phyloP scores from a whole-genome alignment of 2,329 filamentous ascomycete genomes.

The Trichoderma simmonsii region DNA sequence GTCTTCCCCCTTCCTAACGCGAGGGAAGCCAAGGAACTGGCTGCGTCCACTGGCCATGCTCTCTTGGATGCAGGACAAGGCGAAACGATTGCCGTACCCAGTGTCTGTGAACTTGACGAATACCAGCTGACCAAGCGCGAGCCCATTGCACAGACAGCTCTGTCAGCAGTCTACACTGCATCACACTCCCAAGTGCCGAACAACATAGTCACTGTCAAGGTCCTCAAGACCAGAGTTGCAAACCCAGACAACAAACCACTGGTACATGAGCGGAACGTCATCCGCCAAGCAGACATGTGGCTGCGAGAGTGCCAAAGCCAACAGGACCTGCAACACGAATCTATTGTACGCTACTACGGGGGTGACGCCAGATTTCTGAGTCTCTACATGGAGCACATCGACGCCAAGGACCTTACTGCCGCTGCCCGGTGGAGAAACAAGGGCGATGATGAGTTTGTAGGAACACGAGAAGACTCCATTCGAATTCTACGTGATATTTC shows the following conservation, averaged over 20 bases:
- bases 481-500: conserved; percentile 55
- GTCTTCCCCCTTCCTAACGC: conserved; percentile 51
- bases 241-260: conserved; percentile 43
- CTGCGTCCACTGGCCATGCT: conserved; percentile 45
- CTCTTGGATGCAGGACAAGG: conserved; percentile 50
- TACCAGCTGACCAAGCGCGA: conserved; percentile 56
- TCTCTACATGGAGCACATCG: conserved; percentile 60
- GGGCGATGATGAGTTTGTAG: conserved; percentile 48
- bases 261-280: conserved; percentile 53
- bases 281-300: conserved; percentile 59
- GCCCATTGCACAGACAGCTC: conserved; percentile 52
- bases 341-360: conserved; percentile 57
- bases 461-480: conserved; percentile 46
- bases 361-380: conserved; percentile 59
- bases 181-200: conserved; percentile 51
- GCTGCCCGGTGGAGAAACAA: conserved; percentile 48
- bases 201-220: conserved; percentile 57
- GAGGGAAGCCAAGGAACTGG: conserved; percentile 46
- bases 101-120: conserved; percentile 49
- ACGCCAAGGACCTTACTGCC: conserved; percentile 52
- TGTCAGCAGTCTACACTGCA: conserved; percentile 56
- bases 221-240: conserved; percentile 52
- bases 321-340: conserved; percentile 52
- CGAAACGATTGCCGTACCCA: conserved; percentile 48
- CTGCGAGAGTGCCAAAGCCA: conserved; percentile 56